phyloP scores from a whole-genome alignment of 2,329 filamentous ascomycete species.

The Cryphonectria japonica region DNA sequence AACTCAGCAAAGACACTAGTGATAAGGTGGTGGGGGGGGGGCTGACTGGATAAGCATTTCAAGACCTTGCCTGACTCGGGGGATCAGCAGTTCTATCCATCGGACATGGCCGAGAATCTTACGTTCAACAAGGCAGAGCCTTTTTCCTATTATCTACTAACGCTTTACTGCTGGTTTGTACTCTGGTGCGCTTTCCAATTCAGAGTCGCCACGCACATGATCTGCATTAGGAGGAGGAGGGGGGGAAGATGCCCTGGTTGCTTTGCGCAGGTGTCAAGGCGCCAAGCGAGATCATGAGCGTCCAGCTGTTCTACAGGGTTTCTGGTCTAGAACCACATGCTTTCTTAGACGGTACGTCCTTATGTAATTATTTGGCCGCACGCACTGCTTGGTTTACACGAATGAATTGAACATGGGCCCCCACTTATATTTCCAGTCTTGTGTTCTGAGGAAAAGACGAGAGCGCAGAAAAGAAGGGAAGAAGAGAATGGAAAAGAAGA shows the following conservation, averaged over 20 bases:
- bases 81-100: constrained; percentile 19
- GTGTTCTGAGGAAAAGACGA: too few relatives aligned
- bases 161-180: background rate
- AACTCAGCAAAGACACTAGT: background rate
- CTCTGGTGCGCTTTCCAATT: background rate
- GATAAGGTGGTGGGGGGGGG: background rate
- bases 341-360: background rate
- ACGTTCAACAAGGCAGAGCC: constrained; percentile 19
- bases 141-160: constrained; percentile 1
- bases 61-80: background rate
- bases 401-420: background rate
- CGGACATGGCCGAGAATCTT: constrained; percentile 27
- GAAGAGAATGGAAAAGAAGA: too few relatives aligned
- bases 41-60: background rate
- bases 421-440: too few relatives aligned
- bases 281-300: constrained; percentile 9
- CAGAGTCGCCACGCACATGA: background rate
- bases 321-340: background rate
- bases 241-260: background rate
- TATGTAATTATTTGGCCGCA: background rate
- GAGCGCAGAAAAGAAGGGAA: too few relatives aligned
- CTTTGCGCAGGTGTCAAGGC: background rate
- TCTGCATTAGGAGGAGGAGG: background rate
- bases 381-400: background rate
- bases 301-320: background rate